phyloP scores from a whole-genome alignment of 2,329 filamentous ascomycete species.

The Pseudogymnoascus sp. region DNA sequence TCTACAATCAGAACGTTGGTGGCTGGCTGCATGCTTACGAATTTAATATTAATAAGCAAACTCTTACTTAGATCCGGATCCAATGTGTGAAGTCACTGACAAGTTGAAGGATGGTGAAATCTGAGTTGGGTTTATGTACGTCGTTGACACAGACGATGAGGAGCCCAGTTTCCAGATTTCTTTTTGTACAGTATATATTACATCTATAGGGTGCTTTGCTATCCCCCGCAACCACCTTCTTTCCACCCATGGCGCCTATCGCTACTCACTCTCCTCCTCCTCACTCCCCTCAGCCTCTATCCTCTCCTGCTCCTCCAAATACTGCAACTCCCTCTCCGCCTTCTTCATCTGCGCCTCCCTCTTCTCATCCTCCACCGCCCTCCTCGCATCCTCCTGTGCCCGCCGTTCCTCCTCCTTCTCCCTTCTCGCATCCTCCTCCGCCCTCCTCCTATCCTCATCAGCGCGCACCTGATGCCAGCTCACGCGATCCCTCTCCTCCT shows the following conservation, averaged over 20 bases:
- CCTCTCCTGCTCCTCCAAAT: conserved; percentile 8
- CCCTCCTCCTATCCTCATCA: background rate
- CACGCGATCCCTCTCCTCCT: conserved; percentile 17
- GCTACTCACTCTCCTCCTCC: background rate
- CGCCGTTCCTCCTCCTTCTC: conserved; percentile 14
- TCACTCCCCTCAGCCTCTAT: background rate
- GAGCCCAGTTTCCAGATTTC: background rate
- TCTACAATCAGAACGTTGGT: no score
- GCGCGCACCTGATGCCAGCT: conserved; percentile 15
- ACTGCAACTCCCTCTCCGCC: background rate
- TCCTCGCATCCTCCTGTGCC: background rate
- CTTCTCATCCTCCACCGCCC: background rate
- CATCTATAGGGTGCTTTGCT: background rate
- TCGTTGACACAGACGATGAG: background rate
- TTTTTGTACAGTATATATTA: background rate
- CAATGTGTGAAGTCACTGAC: no score
- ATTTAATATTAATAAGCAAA: no score
- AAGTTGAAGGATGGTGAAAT: no score
- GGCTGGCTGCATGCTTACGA: no score
- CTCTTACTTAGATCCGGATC: no score
- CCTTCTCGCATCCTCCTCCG: conserved; percentile 16
- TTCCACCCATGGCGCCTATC: background rate
- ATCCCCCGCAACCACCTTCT: background rate
- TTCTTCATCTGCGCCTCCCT: background rate
- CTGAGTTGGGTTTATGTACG: background rate